Evolutionary conservation across 164 flowering plant genomes (phyloP).

Genomic region (Vitis riparia): DNA sequence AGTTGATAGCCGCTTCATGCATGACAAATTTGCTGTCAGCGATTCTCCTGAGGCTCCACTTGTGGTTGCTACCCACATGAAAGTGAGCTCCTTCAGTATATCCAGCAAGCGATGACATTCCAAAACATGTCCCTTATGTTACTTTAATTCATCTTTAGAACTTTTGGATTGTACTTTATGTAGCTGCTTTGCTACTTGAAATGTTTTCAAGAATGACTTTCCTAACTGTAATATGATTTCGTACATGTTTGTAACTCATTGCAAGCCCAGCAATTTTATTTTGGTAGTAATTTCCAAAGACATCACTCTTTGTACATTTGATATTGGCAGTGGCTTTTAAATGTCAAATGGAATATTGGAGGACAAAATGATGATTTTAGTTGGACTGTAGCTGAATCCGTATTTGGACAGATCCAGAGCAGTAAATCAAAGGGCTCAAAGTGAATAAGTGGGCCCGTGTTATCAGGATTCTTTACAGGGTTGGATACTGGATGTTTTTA

Average conservation of each 20-base stretch:
- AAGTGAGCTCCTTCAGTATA: slow-evolving; percentile 93
- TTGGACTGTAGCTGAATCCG: no score
- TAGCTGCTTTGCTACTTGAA: slow-evolving; percentile 11
- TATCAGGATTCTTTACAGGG: background rate
- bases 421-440: no score
- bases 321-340: background rate
- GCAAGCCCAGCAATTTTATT: background rate
- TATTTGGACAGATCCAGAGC: no score
- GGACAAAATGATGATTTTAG: no score
- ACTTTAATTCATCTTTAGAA: slow-evolving; percentile 1
- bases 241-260: background rate
- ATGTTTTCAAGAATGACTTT: background rate
- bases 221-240: no score
- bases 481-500: slow-evolving; percentile 4
- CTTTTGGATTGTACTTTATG: slow-evolving; percentile 9
- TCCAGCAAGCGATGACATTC: slow-evolving; percentile 50
- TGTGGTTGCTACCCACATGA: slow-evolving; percentile 93
- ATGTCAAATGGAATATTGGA: no score
- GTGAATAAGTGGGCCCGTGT: no score
- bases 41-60: slow-evolving; percentile 94
- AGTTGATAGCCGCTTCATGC: slow-evolving; percentile 95
- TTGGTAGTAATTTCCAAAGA: background rate
- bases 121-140: background rate
- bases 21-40: slow-evolving; percentile 74
- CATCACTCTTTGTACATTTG: background rate